A percentile compares a stretch with the other conserved stretches of the same genome.
Conservation (phyloP, 2,329 filamentous ascomycete genomes). For the Aspergillus sp. region DNA sequence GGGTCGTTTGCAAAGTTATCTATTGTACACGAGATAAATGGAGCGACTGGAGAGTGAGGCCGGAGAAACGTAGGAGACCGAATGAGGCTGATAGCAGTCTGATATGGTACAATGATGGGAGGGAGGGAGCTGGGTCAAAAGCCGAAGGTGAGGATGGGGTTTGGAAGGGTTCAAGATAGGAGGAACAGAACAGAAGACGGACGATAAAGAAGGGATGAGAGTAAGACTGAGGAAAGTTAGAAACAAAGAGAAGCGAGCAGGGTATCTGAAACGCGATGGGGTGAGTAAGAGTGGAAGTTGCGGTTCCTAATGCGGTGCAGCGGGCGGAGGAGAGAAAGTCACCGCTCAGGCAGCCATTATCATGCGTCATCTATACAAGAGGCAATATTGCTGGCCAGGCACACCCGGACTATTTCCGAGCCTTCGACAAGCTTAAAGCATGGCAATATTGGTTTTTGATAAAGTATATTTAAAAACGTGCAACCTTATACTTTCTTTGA, state of each 20-base stretch:
- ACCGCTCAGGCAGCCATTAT: conserved; percentile 6
- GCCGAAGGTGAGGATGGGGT: not conserved
- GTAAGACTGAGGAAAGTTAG: not conserved
- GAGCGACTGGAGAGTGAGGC: not conserved
- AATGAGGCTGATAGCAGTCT: not conserved
- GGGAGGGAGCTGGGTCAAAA: not conserved
- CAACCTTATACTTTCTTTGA: not conserved
- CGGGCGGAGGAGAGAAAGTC: conserved; percentile 10
- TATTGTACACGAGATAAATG: conserved; percentile 1
- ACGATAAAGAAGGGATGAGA: not conserved
- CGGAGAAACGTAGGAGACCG: not conserved
- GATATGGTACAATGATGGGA: conserved; percentile 8
- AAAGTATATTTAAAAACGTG: not conserved
- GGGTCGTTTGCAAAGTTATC: not conserved
- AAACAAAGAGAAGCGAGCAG: conserved; percentile 5
- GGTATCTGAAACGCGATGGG: conserved; percentile 2
- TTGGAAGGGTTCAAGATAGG: not conserved
- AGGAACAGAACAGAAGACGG: not conserved
- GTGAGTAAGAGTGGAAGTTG: conserved; percentile 7
- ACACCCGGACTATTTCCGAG: not conserved
- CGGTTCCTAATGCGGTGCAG: conserved; percentile 13
- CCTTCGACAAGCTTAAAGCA: not conserved
- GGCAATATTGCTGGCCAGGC: conserved; percentile 21
- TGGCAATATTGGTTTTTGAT: not conserved
- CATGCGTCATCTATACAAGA: conserved; percentile 28